Percentiles rank a stretch among this genome's conserved stretches.
phyloP scores from a whole-genome alignment of 2,329 filamentous ascomycete species.

The Sclerotinia minor region DNA sequence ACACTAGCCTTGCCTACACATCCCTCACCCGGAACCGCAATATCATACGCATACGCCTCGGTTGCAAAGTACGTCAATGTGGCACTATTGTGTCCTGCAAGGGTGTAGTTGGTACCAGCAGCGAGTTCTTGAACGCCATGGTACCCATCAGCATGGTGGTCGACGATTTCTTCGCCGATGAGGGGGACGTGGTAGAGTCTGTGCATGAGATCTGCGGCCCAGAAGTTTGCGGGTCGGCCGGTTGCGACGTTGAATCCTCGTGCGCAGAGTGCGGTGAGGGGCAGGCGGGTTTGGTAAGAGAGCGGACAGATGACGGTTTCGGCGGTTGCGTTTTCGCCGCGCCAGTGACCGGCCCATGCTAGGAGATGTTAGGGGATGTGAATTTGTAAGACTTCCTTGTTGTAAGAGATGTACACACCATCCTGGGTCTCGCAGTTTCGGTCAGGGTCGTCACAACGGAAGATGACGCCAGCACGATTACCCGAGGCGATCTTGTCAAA shows the following conservation, averaged over 20 bases:
- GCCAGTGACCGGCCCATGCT: slow-evolving; percentile 13
- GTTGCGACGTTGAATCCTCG: neutral
- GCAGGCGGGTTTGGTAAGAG: neutral
- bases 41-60: slow-evolving; percentile 65
- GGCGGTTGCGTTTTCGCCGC: neutral
- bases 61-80: slow-evolving; percentile 68
- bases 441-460: slow-evolving; percentile 9
- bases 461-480: neutral
- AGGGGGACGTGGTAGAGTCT: slow-evolving; percentile 63
- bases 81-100: slow-evolving; percentile 58
- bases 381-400: neutral
- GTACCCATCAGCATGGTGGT: slow-evolving; percentile 63
- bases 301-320: slow-evolving; percentile 6
- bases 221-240: neutral
- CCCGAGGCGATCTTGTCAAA: slow-evolving; percentile 7
- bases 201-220: slow-evolving; percentile 59
- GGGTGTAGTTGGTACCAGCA: slow-evolving; percentile 47
- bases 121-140: slow-evolving; percentile 55
- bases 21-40: slow-evolving; percentile 52
- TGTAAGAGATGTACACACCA: neutral
- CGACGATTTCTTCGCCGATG: slow-evolving; percentile 59
- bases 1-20: neutral
- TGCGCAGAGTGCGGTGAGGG: neutral
- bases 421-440: neutral
- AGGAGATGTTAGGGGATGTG: neutral